Evolutionary conservation across 1,139 yeast species (phyloP), one percentile per base, ranked within the genome.

Genomic region (Candida sanyaensis): DNA sequence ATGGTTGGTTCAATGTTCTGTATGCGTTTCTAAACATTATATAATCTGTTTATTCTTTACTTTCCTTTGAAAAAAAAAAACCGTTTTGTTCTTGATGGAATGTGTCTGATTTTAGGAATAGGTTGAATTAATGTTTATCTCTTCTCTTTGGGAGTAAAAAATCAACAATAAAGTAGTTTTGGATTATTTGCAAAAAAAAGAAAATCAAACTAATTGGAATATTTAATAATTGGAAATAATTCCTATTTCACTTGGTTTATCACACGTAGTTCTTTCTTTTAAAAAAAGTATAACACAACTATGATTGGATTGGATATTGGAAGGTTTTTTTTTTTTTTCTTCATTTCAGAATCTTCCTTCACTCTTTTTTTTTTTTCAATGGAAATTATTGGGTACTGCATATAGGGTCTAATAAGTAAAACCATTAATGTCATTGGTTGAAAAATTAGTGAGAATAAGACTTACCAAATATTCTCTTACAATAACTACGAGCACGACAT

Each of bases 21-120:
- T 75, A 61, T 53, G 63, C 63, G 50, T 58, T 59, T 54, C 56
- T 66, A 55, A 67, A 67, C 71, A 67, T 67, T 27, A 13, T 52
- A 44, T 40, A 12, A 13, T 11, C 36, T 17, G 27, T 8, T 36
- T 26, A 31, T 29, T 17, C 26, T 39, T 39, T 30, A 17, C 21
- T 17, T 17, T 17, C 21, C 10, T 27, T 13, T 5, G 8, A 29
- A 5, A n/a, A 13, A 38, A 13, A 12, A 21, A 17, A 28, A 13
- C 27, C 31, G 41, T 26, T 12, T 8, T 33, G 37, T 21, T 33
- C 26, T 33, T 21, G 26, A 6, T 37, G 33, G 41, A 29, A 38
- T 38, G 33, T 27, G 34, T 10, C 11, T 30, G 33, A 38, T 38
- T 36, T 36, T 29, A 23, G 41, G 33, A 38, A 38, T 38, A 38